Percentiles rank a stretch among this genome's conserved stretches.
phyloP scores from a whole-genome alignment of 108 stramenopile species.

The Mediolabrus comicus region DNA sequence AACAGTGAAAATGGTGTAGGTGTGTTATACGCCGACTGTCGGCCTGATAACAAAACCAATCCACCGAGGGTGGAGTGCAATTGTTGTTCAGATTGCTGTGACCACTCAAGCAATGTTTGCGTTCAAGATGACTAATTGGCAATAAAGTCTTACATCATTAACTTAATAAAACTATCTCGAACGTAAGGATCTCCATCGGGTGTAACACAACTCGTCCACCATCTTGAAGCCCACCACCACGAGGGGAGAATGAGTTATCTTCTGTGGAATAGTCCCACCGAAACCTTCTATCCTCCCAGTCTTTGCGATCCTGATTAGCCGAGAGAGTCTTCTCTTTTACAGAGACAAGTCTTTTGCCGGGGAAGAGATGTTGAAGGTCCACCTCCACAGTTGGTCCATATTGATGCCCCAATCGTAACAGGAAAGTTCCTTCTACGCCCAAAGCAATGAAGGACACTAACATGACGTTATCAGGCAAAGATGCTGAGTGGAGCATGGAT shows the following conservation, averaged over 20 bases:
- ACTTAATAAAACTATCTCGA: slow-evolving; percentile 15
- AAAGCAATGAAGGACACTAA: slow-evolving; percentile 57
- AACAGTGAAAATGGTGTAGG: neutral
- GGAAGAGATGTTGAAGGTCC: slow-evolving; percentile 51
- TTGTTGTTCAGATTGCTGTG: slow-evolving; percentile 42
- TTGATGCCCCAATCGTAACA: slow-evolving; percentile 91
- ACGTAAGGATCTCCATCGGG: slow-evolving; percentile 71
- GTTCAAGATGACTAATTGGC: slow-evolving; percentile 25
- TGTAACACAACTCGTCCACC: slow-evolving; percentile 26
- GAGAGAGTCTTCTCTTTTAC: slow-evolving; percentile 61
- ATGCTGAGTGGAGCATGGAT: slow-evolving; percentile 24
- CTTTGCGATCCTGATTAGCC: slow-evolving; percentile 47
- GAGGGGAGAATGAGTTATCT: neutral
- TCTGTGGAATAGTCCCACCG: slow-evolving; percentile 12
- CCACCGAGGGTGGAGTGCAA: slow-evolving; percentile 21
- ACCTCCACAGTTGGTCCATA: slow-evolving; percentile 63
- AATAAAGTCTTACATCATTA: too few relatives aligned
- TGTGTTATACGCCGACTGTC: slow-evolving; percentile 30
- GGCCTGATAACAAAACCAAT: slow-evolving; percentile 32
- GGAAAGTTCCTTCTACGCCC: slow-evolving; percentile 20
- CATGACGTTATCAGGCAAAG: slow-evolving; percentile 70
- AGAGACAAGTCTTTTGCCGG: slow-evolving; percentile 19
- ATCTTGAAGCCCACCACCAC: neutral
- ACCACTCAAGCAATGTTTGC: slow-evolving; percentile 23
- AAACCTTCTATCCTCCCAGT: slow-evolving; percentile 38